Evolutionary conservation across 495 filamentous ascomycete species (phyloP), one percentile per base, ranked within the genome.

Genomic region (Staphylotrichum tortipilum): DNA sequence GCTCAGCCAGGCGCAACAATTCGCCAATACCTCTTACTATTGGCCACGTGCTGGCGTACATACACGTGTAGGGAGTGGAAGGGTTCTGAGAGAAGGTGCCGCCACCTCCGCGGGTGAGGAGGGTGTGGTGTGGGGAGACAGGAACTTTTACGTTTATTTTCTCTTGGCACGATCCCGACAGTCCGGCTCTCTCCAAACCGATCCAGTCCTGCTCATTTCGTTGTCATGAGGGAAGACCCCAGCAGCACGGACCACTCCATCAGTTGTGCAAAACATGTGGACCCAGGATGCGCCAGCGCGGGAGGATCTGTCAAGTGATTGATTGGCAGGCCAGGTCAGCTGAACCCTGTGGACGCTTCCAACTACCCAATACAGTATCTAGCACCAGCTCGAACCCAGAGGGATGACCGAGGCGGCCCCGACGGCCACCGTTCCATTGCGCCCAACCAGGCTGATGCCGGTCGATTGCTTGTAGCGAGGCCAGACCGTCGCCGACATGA

Each of bases 301-400:
- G 34, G 2, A 2, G 6, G 9, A 8, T 7, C 26, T 19, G 17
- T 18, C 18, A 9, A 44, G 28, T 33, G 41, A 31, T 15, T 40
- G 37, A 40, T 12, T 23, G 21, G 37, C 9, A 24, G 21, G 1
- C 11, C 21, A 23, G 2, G 9, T 6, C 15, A 37, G 34, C 30
- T 14, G 7, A 11, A 36, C 14, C 34, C 17, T 15, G 12, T 36
- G 14, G 34, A 36, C 12, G 14, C 17, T 18, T 7, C 34, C 34
- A n/a, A 31, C 29, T 31, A 31, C n/a, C n/a, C n/a, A 15, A 7
- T 35, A 35, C 17, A 28, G n/a, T 10, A 4, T 30, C 23, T 22
- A 44, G 41, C 41, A 44, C 41, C 41, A 44, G 18, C 41, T 44
- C 29, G 41, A 44, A 33, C 26, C 17, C 28, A 44, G 28, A 18